A percentile compares a stretch with the other conserved stretches of the same genome.
Evolutionary conservation across 257 asterid species (phyloP).

Genomic region (Ocimum tenuiflorum): DNA sequence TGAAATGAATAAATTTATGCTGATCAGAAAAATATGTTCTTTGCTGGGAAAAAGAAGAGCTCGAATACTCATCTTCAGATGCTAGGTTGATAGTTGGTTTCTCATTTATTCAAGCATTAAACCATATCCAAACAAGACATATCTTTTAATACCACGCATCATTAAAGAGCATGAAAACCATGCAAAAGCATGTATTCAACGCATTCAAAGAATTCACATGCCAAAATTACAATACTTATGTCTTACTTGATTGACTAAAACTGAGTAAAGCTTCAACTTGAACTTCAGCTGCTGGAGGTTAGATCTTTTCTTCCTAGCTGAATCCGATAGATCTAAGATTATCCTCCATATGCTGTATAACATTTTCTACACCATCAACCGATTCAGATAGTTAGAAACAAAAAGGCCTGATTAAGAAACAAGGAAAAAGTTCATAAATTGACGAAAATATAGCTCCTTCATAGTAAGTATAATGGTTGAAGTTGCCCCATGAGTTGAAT

Average conservation of each 20-base stretch:
- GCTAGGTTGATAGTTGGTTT: neutral
- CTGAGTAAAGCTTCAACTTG: constrained; percentile 48
- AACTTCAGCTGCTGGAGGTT: constrained; percentile 53
- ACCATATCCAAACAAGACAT: neutral
- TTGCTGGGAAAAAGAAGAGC: neutral
- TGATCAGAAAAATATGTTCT: neutral
- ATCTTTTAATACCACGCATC: neutral
- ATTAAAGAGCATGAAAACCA: neutral
- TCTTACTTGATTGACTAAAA: constrained; percentile 59
- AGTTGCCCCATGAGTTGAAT: neutral
- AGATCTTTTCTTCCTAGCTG: constrained; percentile 47
- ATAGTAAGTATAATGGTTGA: neutral
- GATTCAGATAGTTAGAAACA: neutral
- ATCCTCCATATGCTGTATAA: constrained; percentile 54
- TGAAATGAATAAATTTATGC: neutral
- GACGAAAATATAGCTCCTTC: neutral
- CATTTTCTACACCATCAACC: constrained; percentile 51
- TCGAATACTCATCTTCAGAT: neutral
- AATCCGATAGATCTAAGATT: constrained; percentile 40
- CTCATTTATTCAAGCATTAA: neutral
- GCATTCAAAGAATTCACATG: neutral
- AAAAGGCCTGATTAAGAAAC: neutral
- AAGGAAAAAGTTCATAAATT: neutral
- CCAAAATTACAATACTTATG: neutral
- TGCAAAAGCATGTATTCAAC: neutral